Base-by-base conservation (phyloP, 441 rosid species). In the Omphalea diandra region DNA sequence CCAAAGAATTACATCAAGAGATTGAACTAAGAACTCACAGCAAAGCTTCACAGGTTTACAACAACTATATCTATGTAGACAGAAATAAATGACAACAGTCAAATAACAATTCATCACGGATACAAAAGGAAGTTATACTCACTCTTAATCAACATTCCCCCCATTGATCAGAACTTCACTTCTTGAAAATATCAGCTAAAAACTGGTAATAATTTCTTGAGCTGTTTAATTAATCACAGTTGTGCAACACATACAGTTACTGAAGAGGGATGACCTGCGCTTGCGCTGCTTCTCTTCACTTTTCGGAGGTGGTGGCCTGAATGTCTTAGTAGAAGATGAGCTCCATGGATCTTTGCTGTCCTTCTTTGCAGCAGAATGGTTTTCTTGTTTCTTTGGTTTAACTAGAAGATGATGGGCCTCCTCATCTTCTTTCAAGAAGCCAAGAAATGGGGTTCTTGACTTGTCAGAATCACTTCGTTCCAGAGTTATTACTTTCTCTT, bases 231-330 rank as follows among this genome's bases (percentile, higher is more conserved):
- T 84, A 35, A 78, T 79, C 59, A 79, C 87, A 43, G 87, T 74
- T 2, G 85, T 77, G 75, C 96, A 90, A 62, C 96, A 88, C 72
- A 89, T 82, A 83, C 93, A 92, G 73, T 83, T 85, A 56, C 87
- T 81, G 63, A 92, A 88, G 68, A 92, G 80, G 41, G 83, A 85
- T 65, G 94, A 63, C 69, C 85, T 83, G 64, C 78, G 78, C 74
- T 66, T 86, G 58, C n/a, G n/a, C n/a, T 84, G 81, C 79, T 83
- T 89, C 71, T 73, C 85, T 74, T 86, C 84, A 10, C 77, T 76
- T 77, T 82, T 86, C 31, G 73, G 70, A 52, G 86, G 38, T 63
- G n/a, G 32, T 38, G 80, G 67, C 0, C 72, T 14, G 20, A 60
- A 76, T 73, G 76, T 78, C 75, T 76, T 79, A 7, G 73, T n/a